These are phyloP conservation scores for Ceratorhiza oryzae-sativae DNA, from an alignment of 1,284 basidiomycete genomes.

Conservation along the genomic window DNA sequence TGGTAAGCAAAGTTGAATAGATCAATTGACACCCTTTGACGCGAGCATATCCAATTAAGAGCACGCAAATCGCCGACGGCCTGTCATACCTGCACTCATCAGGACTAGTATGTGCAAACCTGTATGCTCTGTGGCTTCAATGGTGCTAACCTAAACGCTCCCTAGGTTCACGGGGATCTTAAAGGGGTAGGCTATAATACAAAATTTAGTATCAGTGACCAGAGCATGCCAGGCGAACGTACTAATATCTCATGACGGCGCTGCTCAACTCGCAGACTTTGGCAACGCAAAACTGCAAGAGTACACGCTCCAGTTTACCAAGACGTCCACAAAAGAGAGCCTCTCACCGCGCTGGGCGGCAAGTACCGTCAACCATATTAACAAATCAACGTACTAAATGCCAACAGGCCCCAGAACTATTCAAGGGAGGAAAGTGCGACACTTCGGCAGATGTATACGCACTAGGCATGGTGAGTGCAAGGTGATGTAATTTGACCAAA, in stretches of 20 bases:
- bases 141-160: background rate
- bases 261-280: background rate
- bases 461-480: background rate
- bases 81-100: background rate
- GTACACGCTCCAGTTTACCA: background rate
- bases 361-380: background rate
- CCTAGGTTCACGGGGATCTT: slow-evolving; percentile 24
- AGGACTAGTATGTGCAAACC: background rate
- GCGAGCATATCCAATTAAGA: background rate
- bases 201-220: background rate
- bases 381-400: no score
- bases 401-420: slow-evolving; percentile 15
- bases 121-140: background rate
- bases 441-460: background rate
- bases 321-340: background rate
- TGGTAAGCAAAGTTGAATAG: background rate
- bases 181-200: background rate
- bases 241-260: background rate
- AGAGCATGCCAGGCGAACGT: background rate
- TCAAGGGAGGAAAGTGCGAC: background rate
- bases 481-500: background rate
- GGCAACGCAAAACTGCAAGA: slow-evolving; percentile 1
- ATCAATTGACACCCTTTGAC: background rate
- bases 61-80: background rate
- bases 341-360: slow-evolving; percentile 4